Conservation (phyloP, 1,284 basidiomycete species). For the Rhodotorula glutinis region DNA sequence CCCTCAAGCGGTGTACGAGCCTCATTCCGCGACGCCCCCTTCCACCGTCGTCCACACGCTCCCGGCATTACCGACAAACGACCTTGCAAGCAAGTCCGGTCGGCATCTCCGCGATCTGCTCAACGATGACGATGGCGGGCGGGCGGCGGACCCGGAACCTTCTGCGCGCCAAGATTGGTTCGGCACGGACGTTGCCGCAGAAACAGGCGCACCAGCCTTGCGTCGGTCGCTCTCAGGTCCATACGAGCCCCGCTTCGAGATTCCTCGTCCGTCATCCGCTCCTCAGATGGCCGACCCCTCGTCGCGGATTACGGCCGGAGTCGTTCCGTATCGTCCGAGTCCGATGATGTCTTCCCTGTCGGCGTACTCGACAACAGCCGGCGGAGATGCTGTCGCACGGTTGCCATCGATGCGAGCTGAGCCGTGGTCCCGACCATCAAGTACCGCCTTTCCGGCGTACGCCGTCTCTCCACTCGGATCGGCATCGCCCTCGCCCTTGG, state of each 20-base stretch:
- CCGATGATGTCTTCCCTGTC: conserved; percentile 13
- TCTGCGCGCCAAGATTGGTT: conserved; percentile 35
- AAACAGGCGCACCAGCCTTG: conserved; percentile 17
- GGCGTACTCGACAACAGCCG: neutral
- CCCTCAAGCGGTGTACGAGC: too few relatives aligned
- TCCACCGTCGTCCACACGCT: neutral
- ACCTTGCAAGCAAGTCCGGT: conserved; percentile 6
- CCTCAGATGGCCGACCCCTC: neutral
- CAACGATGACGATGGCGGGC: conserved; percentile 30
- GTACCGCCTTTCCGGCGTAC: conserved; percentile 15
- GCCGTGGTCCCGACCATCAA: conserved; percentile 5
- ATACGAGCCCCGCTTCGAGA: neutral
- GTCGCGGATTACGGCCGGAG: neutral
- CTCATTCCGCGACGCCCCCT: too few relatives aligned
- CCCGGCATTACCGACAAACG: conserved; percentile 6
- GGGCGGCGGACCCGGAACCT: neutral
- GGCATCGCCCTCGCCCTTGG: neutral
- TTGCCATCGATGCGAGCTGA: neutral
- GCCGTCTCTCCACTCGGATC: conserved; percentile 8
- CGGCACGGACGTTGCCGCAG: conserved; percentile 19
- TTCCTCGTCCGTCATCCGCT: conserved; percentile 1
- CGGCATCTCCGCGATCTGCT: conserved; percentile 39
- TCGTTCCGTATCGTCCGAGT: neutral
- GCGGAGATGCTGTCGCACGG: neutral
- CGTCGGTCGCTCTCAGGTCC: neutral